Percentiles rank a stretch among this genome's conserved stretches.
Conservation (phyloP, 371 early-diverging fungal genomes). For the Zychaea mexicana region DNA sequence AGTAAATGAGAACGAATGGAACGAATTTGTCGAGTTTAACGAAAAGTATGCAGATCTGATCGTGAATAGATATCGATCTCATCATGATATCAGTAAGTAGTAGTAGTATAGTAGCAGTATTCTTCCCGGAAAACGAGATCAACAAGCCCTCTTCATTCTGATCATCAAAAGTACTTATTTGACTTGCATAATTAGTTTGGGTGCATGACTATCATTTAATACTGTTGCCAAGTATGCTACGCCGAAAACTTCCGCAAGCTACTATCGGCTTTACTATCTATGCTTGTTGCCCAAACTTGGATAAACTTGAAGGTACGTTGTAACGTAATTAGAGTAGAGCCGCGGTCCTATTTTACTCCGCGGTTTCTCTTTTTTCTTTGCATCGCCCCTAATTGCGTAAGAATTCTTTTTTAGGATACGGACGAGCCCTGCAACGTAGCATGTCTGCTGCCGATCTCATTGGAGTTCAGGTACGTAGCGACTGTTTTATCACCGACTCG, state of each 20-base stretch:
- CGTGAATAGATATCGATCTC: constrained; percentile 58
- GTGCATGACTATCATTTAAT: constrained; percentile 98
- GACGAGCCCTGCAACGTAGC: constrained; percentile 12
- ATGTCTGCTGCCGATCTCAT: constrained; percentile 16
- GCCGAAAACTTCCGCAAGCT: constrained; percentile 73
- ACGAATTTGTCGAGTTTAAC: constrained; percentile 83
- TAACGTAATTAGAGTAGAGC: neutral
- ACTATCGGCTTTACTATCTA: constrained; percentile 96
- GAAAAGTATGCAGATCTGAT: constrained; percentile 81
- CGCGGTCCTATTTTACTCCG: neutral
- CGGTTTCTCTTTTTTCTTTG: neutral
- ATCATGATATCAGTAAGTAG: constrained; percentile 82
- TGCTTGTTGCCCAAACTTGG: constrained; percentile 84
- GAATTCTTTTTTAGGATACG: neutral
- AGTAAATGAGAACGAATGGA: constrained; percentile 64
- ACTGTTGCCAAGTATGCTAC: constrained; percentile 89
- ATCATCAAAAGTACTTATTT: neutral
- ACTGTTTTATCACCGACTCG: neutral
- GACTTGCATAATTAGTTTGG: constrained; percentile 72
- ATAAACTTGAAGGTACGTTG: neutral
- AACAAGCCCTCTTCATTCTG: neutral
- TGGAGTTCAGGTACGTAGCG: constrained; percentile 12
- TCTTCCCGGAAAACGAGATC: neutral
- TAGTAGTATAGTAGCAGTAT: constrained; percentile 10
- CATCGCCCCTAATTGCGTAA: neutral